Evolutionary conservation across 225 moss, liverwort and hornwort species (phyloP).

Genomic region (Bryum argenteum): DNA sequence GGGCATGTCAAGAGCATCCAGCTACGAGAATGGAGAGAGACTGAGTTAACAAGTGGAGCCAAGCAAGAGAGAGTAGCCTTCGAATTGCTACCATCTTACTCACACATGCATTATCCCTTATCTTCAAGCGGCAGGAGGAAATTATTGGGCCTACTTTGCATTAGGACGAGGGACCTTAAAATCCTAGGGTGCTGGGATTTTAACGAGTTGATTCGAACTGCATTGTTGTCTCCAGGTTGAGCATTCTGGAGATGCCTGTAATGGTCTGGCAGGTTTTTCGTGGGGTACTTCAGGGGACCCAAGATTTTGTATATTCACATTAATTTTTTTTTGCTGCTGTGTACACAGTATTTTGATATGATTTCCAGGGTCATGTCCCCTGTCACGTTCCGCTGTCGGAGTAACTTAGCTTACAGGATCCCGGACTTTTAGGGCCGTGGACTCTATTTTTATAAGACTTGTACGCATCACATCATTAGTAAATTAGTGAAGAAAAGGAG

Average conservation of each 20-base stretch:
- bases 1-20: slow-evolving; percentile 26
- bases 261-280: not conserved
- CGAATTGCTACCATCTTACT: not conserved
- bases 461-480: no score
- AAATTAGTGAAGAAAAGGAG: no score
- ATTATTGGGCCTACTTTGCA: slow-evolving; percentile 1
- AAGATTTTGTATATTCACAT: slow-evolving; percentile 28
- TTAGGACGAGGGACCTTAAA: slow-evolving; percentile 28
- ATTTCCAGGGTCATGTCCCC: not conserved
- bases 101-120: slow-evolving; percentile 3
- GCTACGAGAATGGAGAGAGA: slow-evolving; percentile 36
- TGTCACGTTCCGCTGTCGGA: not conserved
- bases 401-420: no score
- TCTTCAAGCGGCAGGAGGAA: slow-evolving; percentile 19
- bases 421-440: no score
- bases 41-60: slow-evolving; percentile 2
- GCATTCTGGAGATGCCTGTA: slow-evolving; percentile 21
- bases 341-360: slow-evolving; percentile 4
- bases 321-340: not conserved
- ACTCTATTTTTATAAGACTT: no score
- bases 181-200: slow-evolving; percentile 21
- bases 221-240: slow-evolving; percentile 30
- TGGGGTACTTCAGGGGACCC: slow-evolving; percentile 18
- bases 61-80: slow-evolving; percentile 16
- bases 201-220: slow-evolving; percentile 25